phyloP scores from a whole-genome alignment of 2,329 filamentous ascomycete genomes.

The Neopestalotiopsis sp. region DNA sequence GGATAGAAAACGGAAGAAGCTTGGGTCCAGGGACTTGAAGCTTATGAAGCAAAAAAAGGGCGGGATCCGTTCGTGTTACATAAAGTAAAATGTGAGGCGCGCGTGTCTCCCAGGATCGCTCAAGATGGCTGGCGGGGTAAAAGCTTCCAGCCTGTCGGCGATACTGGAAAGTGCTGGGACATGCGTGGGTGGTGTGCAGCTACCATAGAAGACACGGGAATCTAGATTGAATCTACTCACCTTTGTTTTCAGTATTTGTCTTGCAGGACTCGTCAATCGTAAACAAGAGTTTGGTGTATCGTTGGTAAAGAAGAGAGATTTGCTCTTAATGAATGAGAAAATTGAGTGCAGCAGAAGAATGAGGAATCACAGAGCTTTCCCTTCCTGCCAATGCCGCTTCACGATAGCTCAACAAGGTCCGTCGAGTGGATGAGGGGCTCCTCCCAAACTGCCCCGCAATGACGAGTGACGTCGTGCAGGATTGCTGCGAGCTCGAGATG shows the following conservation, averaged over 20 bases:
- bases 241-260: background rate
- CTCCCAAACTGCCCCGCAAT: constrained; percentile 14
- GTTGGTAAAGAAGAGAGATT: background rate
- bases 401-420: constrained; percentile 8
- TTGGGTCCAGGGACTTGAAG: background rate
- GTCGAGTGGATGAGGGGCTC: background rate
- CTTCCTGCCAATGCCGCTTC: constrained; percentile 2
- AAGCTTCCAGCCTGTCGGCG: background rate
- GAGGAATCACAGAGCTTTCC: constrained; percentile 8
- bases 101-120: constrained; percentile 8
- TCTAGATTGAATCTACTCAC: background rate
- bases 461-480: constrained; percentile 4
- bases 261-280: too few species aligned
- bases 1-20: background rate
- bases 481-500: background rate
- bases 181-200: background rate
- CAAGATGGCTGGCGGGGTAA: constrained; percentile 12
- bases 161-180: background rate
- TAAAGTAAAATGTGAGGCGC: constrained; percentile 8
- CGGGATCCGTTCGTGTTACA: constrained; percentile 1
- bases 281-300: background rate
- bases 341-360: background rate
- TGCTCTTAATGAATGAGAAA: background rate
- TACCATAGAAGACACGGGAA: background rate
- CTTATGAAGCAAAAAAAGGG: constrained; percentile 9